Conservation (phyloP, 129 eudicot genomes). For the Sambucus nigra region DNA sequence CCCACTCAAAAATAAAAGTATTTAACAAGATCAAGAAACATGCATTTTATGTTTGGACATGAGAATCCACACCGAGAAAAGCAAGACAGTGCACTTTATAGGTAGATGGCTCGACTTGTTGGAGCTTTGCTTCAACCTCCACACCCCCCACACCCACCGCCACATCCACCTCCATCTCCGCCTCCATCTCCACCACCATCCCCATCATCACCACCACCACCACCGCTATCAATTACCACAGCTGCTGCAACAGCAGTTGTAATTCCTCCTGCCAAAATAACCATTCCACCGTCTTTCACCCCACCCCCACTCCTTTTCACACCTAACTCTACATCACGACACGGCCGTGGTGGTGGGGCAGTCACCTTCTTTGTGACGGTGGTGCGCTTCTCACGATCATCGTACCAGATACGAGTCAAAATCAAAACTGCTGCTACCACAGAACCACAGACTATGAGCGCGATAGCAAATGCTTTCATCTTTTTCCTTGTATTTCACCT, state of each 20-base stretch:
- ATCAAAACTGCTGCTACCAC: slow-evolving; percentile 19
- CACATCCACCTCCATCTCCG: not conserved
- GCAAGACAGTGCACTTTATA: not conserved
- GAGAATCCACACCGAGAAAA: not conserved
- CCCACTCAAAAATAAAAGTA: too few species aligned
- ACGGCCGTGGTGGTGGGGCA: not conserved
- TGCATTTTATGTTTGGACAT: not conserved
- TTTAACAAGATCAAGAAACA: not conserved
- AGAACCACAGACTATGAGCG: slow-evolving; percentile 16
- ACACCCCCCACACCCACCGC: not conserved
- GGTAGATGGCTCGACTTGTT: not conserved
- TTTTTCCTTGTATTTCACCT: too few species aligned
- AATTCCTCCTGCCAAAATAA: slow-evolving; percentile 26
- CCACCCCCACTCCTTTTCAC: slow-evolving; percentile 3
- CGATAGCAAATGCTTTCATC: too few species aligned
- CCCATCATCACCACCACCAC: slow-evolving; percentile 1
- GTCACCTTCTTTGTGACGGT: not conserved
- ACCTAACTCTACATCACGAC: slow-evolving; percentile 24
- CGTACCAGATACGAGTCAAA: slow-evolving; percentile 14
- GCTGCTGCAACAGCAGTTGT: slow-evolving; percentile 18
- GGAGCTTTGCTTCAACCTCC: not conserved
- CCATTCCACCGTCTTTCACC: slow-evolving; percentile 19
- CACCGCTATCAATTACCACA: slow-evolving; percentile 2
- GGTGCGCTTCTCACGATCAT: slow-evolving; percentile 16
- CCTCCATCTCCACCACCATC: not conserved